Base-by-base conservation (phyloP, 306 rosid genomes). In the Rosa persica region DNA sequence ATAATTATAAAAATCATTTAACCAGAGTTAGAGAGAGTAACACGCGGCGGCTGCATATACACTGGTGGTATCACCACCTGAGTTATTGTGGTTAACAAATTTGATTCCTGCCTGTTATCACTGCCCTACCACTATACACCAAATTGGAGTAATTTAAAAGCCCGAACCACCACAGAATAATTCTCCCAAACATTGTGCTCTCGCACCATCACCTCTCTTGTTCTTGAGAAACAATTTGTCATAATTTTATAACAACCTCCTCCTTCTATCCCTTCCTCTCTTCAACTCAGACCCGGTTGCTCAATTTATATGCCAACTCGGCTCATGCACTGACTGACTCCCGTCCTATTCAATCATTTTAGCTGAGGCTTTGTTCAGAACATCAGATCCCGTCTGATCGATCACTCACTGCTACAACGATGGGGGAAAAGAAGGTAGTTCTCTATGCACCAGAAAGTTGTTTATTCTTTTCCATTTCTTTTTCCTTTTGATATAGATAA, bases 341-440 rank as follows among this genome's bases (percentile, higher is more conserved):
- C 36, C 20, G 72, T 68, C 17, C 51, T 43, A 68, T 43, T 68
- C 72, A 68, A 68, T 20, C 36, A 42, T 20, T 68, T 42, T n/a
- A n/a, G 52, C 44, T 68, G 72, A n/a, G 49, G 52, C 3, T 25
- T 13, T 27, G 7, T 47, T 69, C 38, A 69, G 8, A 30, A 30
- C 3, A 12, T 48, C 52, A 13, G 16, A 42, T 42, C 44, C 34
- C 34, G 23, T 38, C 71, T 20, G 54, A 71, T 4, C 30, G 23
- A 55, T 22, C 58, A 27, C 61, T 22, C 22, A 30, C 43, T 13
- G 12, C 76, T 30, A 11, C 64, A 72, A 72, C 76, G 51, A 72
- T 72, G 76, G 64, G 46, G 19, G 76, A 72, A 72, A 72, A 71
- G 30, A 72, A 34, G 76, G 76, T 52, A 3, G 15, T 13, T 47